A percentile compares a stretch with the other conserved stretches of the same genome.
These are phyloP conservation scores for Solanum dulcamara DNA, from an alignment of 257 asterid genomes.

Conservation along the genomic window DNA sequence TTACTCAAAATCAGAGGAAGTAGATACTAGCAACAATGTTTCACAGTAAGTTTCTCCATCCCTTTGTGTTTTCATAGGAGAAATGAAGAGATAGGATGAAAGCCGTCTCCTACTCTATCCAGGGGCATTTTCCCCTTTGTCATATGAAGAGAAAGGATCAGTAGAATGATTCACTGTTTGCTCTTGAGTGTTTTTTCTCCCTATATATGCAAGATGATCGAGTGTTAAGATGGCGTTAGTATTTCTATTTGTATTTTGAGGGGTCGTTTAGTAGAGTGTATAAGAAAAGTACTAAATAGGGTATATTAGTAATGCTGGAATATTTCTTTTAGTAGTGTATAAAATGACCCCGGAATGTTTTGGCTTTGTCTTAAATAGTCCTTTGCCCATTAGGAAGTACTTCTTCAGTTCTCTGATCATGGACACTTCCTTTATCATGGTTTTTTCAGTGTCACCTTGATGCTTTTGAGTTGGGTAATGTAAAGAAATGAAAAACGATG, in stretches of 20 bases:
- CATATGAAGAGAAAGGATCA: not conserved
- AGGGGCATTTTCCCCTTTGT: not conserved
- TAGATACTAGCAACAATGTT: constrained; percentile 31
- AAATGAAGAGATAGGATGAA: not conserved
- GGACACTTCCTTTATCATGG: not conserved
- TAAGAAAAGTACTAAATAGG: no score
- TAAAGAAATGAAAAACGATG: not conserved
- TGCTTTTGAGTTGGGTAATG: not conserved
- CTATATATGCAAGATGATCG: not conserved
- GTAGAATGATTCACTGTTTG: not conserved
- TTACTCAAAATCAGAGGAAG: constrained; percentile 33
- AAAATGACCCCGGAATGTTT: not conserved
- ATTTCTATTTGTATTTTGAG: not conserved
- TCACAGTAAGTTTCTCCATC: constrained; percentile 44
- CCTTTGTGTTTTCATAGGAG: not conserved
- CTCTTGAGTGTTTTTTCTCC: not conserved
- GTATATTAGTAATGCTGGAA: no score
- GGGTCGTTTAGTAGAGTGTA: no score
- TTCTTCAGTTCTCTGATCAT: not conserved
- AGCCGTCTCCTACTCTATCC: not conserved
- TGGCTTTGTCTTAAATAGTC: not conserved
- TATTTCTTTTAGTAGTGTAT: no score
- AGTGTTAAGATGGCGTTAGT: not conserved
- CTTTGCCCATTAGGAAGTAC: not conserved
- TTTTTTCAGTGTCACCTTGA: not conserved